Percentiles rank a stretch among this genome's conserved stretches.
Evolutionary conservation across 371 early-diverging fungal genomes (phyloP).

Genomic region (Lichtheimia ramosa): DNA sequence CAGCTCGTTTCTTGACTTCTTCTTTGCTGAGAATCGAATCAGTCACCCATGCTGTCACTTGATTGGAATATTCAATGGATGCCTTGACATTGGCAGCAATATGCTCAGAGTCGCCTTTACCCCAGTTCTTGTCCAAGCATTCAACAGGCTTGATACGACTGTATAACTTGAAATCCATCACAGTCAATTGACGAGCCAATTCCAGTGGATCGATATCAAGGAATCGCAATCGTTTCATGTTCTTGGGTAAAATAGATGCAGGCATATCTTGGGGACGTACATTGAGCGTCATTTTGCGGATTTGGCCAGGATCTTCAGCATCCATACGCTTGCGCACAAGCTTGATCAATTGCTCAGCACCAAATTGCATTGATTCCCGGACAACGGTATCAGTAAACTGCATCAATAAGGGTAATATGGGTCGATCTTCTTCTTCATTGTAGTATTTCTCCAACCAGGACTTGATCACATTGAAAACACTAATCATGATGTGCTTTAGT

Average conservation of each 20-base stretch:
- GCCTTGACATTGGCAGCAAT: slow-evolving; percentile 65
- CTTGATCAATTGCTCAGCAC: slow-evolving; percentile 73
- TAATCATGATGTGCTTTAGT: not conserved
- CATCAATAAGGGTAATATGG: slow-evolving; percentile 64
- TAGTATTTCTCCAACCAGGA: slow-evolving; percentile 90
- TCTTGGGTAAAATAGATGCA: slow-evolving; percentile 71
- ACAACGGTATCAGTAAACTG: slow-evolving; percentile 77
- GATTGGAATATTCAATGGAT: slow-evolving; percentile 66
- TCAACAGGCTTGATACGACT: slow-evolving; percentile 72
- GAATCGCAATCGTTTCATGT: slow-evolving; percentile 59
- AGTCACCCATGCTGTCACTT: slow-evolving; percentile 89
- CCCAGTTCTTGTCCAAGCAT: slow-evolving; percentile 81
- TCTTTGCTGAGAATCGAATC: slow-evolving; percentile 77
- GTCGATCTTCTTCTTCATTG: slow-evolving; percentile 72
- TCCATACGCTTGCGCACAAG: slow-evolving; percentile 71
- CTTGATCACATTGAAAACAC: slow-evolving; percentile 90
- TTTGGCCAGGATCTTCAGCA: slow-evolving; percentile 56
- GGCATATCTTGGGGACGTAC: slow-evolving; percentile 64
- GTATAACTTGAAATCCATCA: slow-evolving; percentile 74
- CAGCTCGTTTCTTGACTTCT: slow-evolving; percentile 77
- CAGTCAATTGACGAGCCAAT: slow-evolving; percentile 83
- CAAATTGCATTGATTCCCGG: slow-evolving; percentile 70
- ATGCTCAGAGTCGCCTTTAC: slow-evolving; percentile 57
- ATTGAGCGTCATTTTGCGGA: slow-evolving; percentile 72
- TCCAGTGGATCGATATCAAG: slow-evolving; percentile 83